These are phyloP conservation scores for Calonectria pseudoreteaudii DNA, from an alignment of 2,329 filamentous ascomycete species.

Conservation along the genomic window DNA sequence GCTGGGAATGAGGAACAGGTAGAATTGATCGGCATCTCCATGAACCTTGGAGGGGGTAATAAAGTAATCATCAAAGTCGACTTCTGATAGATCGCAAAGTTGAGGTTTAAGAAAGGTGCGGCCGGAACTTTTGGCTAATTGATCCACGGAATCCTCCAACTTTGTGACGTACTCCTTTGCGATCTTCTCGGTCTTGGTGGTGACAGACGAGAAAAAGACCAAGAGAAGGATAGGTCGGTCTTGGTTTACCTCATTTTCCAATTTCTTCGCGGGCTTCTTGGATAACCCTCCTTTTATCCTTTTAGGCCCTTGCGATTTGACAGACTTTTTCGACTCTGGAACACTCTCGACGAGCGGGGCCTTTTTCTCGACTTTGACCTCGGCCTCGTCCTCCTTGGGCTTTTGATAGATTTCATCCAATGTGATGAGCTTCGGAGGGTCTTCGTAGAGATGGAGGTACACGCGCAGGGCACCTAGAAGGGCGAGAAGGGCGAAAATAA, in stretches of 20 bases:
- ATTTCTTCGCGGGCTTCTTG: constrained; percentile 45
- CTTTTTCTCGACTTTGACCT: constrained; percentile 27
- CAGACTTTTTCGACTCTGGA: constrained; percentile 43
- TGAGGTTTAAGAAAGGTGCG: constrained; percentile 67
- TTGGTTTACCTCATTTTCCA: constrained; percentile 44
- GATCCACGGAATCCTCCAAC: constrained; percentile 64
- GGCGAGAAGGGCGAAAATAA: constrained; percentile 54
- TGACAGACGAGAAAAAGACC: constrained; percentile 91
- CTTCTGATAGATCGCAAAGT: constrained; percentile 82
- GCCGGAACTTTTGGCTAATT: constrained; percentile 54
- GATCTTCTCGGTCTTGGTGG: constrained; percentile 82
- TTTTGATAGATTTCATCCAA: constrained; percentile 52
- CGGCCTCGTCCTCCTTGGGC: constrained; percentile 13
- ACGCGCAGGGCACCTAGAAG: constrained; percentile 54
- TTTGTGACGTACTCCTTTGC: constrained; percentile 72
- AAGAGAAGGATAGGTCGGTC: constrained; percentile 73
- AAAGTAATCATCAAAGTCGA: constrained; percentile 95
- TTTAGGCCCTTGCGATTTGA: constrained; percentile 57
- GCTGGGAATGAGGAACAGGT: constrained; percentile 86
- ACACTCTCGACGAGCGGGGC: constrained; percentile 30
- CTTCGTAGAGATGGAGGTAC: constrained; percentile 55
- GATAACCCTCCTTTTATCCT: constrained; percentile 60
- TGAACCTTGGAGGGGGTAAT: constrained; percentile 76
- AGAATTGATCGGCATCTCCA: constrained; percentile 75
- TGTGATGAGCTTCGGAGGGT: constrained; percentile 47